Conservation (phyloP, 108 stramenopile species). For the Pseudonitzschia multiseries region DNA sequence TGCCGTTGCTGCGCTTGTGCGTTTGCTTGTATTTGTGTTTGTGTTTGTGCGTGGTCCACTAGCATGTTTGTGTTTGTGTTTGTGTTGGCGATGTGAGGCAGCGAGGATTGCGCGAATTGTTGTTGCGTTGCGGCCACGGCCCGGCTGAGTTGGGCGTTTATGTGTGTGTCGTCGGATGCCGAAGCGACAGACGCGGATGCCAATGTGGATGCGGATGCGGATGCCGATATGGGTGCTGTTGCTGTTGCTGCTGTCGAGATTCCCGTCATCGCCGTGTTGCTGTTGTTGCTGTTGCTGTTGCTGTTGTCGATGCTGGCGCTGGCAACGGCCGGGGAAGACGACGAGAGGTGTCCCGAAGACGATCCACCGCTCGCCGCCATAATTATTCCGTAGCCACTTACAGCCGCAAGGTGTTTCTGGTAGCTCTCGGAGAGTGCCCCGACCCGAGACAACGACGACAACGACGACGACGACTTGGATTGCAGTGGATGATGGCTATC, state of each 20-base stretch:
- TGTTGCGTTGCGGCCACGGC: not conserved
- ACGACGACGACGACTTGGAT: too few relatives aligned
- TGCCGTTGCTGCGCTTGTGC: not conserved
- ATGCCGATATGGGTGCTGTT: too few relatives aligned
- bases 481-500: too few relatives aligned
- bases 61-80: not conserved
- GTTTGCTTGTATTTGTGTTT: not conserved
- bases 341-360: too few relatives aligned
- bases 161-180: not conserved
- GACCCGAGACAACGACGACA: not conserved
- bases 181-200: not conserved
- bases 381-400: not conserved
- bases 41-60: not conserved
- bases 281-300: not conserved
- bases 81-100: not conserved
- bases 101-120: conserved; percentile 14
- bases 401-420: not conserved
- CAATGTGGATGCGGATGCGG: too few relatives aligned
- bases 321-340: too few relatives aligned
- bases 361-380: too few relatives aligned
- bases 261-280: not conserved
- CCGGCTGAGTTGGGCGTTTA: not conserved
- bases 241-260: too few relatives aligned
- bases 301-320: too few relatives aligned
- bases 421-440: not conserved